Conservation (phyloP, 495 filamentous ascomycete genomes). For the Astrocystis sublimbata region DNA sequence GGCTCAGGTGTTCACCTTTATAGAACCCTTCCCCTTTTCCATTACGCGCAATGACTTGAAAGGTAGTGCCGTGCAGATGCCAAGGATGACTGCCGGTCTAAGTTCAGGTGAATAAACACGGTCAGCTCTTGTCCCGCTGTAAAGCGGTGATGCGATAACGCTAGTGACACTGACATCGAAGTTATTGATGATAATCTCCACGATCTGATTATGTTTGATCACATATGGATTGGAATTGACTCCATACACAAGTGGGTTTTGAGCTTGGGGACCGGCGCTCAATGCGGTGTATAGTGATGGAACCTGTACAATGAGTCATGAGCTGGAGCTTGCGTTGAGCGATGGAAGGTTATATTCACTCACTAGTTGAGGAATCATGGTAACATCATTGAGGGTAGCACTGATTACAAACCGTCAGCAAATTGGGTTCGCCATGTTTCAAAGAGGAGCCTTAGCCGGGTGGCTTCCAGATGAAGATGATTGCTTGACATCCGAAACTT, state of each 20-base stretch:
- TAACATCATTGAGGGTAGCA: conserved; percentile 8
- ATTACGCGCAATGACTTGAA: conserved; percentile 65
- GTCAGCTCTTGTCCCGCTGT: conserved; percentile 57
- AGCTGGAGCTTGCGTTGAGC: neutral
- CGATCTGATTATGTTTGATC: conserved; percentile 61
- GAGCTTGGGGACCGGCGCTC: neutral
- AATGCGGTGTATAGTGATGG: conserved; percentile 71
- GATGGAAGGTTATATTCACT: neutral
- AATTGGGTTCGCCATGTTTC: neutral
- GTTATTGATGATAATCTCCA: conserved; percentile 84
- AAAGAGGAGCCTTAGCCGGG: neutral
- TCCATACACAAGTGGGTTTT: conserved; percentile 8
- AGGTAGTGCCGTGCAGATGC: conserved; percentile 71
- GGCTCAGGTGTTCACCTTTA: conserved; percentile 30
- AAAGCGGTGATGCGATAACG: conserved; percentile 30
- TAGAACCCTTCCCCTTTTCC: conserved; percentile 40
- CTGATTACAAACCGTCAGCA: neutral
- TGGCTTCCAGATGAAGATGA: neutral
- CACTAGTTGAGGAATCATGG: conserved; percentile 6
- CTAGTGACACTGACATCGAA: conserved; percentile 43
- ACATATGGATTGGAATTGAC: conserved; percentile 42
- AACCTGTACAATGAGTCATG: conserved; percentile 49
- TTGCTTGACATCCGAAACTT: conserved; percentile 20
- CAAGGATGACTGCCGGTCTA: conserved; percentile 53
- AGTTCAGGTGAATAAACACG: neutral